A percentile compares a stretch with the other conserved stretches of the same genome.
These are phyloP conservation scores for Papiliotrema fonsecae DNA, from an alignment of 1,284 basidiomycete genomes.

Conservation along the genomic window DNA sequence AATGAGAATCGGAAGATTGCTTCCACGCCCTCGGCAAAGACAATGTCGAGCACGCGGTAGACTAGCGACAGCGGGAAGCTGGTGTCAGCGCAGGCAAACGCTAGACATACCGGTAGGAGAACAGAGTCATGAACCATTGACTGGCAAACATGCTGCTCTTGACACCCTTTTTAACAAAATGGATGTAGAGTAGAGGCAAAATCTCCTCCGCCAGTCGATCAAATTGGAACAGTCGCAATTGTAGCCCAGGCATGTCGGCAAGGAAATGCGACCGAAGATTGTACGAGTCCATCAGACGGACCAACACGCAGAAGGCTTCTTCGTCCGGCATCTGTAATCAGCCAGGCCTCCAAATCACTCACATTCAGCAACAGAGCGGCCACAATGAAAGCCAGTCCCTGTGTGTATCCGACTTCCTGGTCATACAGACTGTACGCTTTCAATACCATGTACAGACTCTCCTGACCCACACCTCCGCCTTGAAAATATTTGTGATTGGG, in stretches of 20 bases:
- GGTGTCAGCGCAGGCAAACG: constrained; percentile 8
- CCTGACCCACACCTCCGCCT: constrained; percentile 88
- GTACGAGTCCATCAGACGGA: constrained; percentile 97
- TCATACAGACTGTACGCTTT: constrained; percentile 98
- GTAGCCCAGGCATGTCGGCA: constrained; percentile 96
- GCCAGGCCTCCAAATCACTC: constrained; percentile 39
- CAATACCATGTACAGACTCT: constrained; percentile 93
- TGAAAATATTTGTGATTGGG: constrained; percentile 97
- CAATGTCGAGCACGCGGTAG: constrained; percentile 77
- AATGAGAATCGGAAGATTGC: constrained; percentile 94
- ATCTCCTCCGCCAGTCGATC: constrained; percentile 91
- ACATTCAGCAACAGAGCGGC: constrained; percentile 89
- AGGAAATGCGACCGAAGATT: constrained; percentile 93
- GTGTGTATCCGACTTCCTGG: constrained; percentile 92
- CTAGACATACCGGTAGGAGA: constrained; percentile 74
- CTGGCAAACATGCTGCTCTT: constrained; percentile 94
- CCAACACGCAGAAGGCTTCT: constrained; percentile 92
- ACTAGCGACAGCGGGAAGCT: constrained; percentile 95
- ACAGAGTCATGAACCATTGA: constrained; percentile 97
- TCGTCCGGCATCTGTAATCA: constrained; percentile 81
- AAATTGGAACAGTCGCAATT: constrained; percentile 83
- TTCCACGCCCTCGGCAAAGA: constrained; percentile 93
- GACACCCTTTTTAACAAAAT: constrained; percentile 86
- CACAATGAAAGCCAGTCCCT: constrained; percentile 92
- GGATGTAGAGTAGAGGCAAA: constrained; percentile 82